Percentiles rank a stretch among this genome's conserved stretches.
phyloP scores from a whole-genome alignment of 1,284 basidiomycete species.

The Trichosporon ovoides region DNA sequence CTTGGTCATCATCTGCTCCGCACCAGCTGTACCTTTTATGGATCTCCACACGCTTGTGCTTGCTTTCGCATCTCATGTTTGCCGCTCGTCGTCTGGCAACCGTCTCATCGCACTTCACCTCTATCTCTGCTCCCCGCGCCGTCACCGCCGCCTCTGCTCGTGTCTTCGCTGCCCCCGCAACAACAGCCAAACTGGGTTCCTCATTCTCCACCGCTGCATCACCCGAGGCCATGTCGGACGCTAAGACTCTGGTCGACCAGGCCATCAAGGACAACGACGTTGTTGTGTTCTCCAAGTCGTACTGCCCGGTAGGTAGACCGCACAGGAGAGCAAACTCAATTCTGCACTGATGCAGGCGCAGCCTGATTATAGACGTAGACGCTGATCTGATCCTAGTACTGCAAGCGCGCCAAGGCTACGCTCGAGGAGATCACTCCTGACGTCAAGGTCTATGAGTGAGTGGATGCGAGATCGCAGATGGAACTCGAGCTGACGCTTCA shows the following conservation, averaged over 20 bases:
- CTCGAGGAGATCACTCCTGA: conserved; percentile 31
- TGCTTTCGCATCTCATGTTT: conserved; percentile 19
- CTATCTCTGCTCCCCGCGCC: neutral
- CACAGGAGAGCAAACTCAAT: neutral
- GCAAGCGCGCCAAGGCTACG: conserved; percentile 41
- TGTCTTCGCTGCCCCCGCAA: neutral
- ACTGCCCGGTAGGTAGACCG: conserved; percentile 44
- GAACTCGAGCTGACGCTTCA: conserved; percentile 18
- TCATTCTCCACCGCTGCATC: conserved; percentile 32
- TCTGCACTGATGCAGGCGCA: neutral
- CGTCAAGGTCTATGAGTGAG: conserved; percentile 42
- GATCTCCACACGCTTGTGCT: no score
- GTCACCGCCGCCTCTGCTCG: neutral
- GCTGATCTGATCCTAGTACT: conserved; percentile 33
- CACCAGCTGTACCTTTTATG: no score
- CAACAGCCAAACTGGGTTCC: conserved; percentile 44
- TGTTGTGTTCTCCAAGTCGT: conserved; percentile 46
- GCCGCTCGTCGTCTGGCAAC: conserved; percentile 26
- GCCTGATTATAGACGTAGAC: no score
- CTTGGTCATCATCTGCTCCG: neutral
- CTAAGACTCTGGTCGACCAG: conserved; percentile 42
- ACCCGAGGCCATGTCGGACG: conserved; percentile 31
- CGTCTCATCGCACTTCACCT: conserved; percentile 21
- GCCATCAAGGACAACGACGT: conserved; percentile 46
- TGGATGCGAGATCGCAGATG: neutral